These are phyloP conservation scores for Coemansia sp. DNA, from an alignment of 371 early-diverging fungal genomes.

Conservation along the genomic window DNA sequence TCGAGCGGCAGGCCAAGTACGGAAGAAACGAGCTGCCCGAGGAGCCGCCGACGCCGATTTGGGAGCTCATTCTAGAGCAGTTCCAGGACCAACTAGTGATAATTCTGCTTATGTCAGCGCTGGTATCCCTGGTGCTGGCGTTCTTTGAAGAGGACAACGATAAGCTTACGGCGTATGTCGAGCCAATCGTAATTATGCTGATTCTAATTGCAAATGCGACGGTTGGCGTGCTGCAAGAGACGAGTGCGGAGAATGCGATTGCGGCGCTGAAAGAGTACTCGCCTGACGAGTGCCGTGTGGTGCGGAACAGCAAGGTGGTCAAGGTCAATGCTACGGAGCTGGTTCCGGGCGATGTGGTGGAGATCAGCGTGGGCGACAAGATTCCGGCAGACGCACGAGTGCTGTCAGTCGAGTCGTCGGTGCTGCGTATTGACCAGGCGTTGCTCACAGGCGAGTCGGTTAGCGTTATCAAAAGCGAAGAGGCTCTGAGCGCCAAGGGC, in stretches of 20 bases:
- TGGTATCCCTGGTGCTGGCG: slow-evolving; percentile 89
- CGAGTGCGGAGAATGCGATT: slow-evolving; percentile 94
- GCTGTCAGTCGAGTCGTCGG: slow-evolving; percentile 69
- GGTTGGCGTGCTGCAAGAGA: slow-evolving; percentile 95
- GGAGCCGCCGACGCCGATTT: slow-evolving; percentile 86
- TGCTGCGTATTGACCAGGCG: slow-evolving; percentile 92
- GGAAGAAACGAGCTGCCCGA: slow-evolving; percentile 79
- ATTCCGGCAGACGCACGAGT: slow-evolving; percentile 94
- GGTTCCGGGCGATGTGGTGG: slow-evolving; percentile 96
- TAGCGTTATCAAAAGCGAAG: slow-evolving; percentile 79
- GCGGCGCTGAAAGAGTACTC: slow-evolving; percentile 93
- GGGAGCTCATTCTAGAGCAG: slow-evolving; percentile 90
- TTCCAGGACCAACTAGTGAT: slow-evolving; percentile 96
- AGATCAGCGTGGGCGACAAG: slow-evolving; percentile 88
- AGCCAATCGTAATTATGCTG: slow-evolving; percentile 93
- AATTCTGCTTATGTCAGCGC: slow-evolving; percentile 88
- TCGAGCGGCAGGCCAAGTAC: slow-evolving; percentile 57
- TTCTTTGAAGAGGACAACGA: slow-evolving; percentile 75
- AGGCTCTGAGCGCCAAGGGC: slow-evolving; percentile 54
- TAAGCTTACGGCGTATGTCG: slow-evolving; percentile 84
- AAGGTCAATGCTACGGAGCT: slow-evolving; percentile 77
- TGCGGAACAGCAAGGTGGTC: slow-evolving; percentile 68
- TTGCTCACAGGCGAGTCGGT: slow-evolving; percentile 96
- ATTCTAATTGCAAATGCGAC: slow-evolving; percentile 96
- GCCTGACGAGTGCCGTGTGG: slow-evolving; percentile 90